Conservation (phyloP, 148 eudicot species). For the Cornus suecica region DNA sequence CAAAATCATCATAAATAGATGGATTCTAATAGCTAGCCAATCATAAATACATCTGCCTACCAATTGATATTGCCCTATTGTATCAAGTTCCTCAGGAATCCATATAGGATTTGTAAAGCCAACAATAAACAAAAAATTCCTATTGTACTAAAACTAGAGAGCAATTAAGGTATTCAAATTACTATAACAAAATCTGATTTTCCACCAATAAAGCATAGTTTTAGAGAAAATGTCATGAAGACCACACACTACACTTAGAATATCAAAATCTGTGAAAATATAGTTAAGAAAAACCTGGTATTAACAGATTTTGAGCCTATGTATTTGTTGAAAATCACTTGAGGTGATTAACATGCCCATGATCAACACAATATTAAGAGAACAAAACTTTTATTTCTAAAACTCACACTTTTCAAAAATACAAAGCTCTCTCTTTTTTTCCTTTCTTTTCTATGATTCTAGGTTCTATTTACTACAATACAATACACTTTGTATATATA, state of each 20-base stretch:
- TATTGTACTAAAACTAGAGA: background rate
- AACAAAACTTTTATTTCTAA: no score
- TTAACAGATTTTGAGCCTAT: constrained; percentile 92
- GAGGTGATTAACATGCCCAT: no score
- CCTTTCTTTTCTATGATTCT: no score
- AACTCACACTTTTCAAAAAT: no score
- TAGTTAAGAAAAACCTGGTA: constrained; percentile 62
- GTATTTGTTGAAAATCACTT: no score
- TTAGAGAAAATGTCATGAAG: constrained; percentile 6
- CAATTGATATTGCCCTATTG: background rate
- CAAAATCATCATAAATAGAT: no score
- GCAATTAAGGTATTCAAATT: background rate
- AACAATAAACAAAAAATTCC: background rate
- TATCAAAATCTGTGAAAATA: background rate
- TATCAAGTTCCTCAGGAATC: background rate
- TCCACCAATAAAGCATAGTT: constrained; percentile 11
- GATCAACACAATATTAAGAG: no score
- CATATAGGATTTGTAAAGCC: background rate
- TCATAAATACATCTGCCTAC: background rate
- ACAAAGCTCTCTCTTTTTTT: no score
- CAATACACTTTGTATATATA: no score
- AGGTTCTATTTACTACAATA: no score
- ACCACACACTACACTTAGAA: background rate
- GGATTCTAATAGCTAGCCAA: no score
- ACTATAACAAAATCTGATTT: constrained; percentile 39